A percentile compares a stretch with the other conserved stretches of the same genome.
phyloP scores from a whole-genome alignment of 306 rosid species.

The Spatholobus suberectus region DNA sequence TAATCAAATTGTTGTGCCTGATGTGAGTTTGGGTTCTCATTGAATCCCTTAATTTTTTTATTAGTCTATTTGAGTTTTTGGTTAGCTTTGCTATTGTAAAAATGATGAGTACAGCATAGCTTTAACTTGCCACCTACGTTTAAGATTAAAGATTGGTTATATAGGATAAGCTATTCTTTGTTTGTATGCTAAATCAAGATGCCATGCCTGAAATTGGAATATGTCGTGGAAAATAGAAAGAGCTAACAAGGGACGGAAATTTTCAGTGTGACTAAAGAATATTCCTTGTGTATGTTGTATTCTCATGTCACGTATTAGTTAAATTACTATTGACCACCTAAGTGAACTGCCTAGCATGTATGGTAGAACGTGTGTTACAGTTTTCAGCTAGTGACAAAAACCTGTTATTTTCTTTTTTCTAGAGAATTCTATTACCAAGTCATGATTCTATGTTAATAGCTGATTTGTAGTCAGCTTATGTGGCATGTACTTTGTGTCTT shows the following conservation, averaged over 20 bases:
- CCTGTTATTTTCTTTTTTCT: background rate
- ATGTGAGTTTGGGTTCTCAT: constrained; percentile 62
- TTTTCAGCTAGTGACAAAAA: background rate
- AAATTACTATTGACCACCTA: background rate
- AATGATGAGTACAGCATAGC: background rate
- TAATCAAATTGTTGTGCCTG: constrained; percentile 84
- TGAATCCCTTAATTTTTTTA: background rate
- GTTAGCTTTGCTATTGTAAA: background rate
- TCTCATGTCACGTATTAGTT: background rate
- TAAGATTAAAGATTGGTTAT: background rate
- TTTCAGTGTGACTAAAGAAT: background rate
- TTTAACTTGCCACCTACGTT: background rate
- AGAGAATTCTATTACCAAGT: background rate
- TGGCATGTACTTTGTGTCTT: background rate
- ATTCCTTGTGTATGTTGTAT: background rate
- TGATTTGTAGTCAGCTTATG: background rate
- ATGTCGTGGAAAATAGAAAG: background rate
- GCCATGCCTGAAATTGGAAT: background rate
- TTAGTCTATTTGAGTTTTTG: background rate
- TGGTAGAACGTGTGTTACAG: background rate
- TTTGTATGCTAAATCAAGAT: background rate
- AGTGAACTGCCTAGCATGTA: background rate
- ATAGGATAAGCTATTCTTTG: background rate
- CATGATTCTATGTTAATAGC: background rate
- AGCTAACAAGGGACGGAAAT: background rate